Base-by-base conservation (phyloP, 2,329 filamentous ascomycete genomes). In the Pseudopithomyces chartarum region DNA sequence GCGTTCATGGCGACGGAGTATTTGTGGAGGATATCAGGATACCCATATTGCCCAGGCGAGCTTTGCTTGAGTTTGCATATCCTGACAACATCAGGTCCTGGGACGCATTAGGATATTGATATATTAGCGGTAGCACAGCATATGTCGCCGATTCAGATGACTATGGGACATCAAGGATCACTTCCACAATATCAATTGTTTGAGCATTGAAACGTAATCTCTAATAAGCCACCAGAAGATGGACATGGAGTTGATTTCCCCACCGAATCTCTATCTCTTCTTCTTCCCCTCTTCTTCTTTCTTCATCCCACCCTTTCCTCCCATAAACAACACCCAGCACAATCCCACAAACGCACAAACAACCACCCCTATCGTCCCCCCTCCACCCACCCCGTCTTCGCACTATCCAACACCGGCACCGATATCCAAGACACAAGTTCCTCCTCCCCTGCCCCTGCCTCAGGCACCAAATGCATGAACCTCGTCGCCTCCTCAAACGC, bases 401-500 rank as follows among this genome's bases (percentile, higher is more conserved):
- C 63, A 49, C 73, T 47, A 64, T 80, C 73, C 62, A 82, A 45
- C 36, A 81, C 77, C 1, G 80, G 80, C 32, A 81, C 78, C 17
- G 69, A 53, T 39, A 81, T 62, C 61, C 58, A 69, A 57, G 68
- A 65, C 36, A 77, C 69, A 56, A 76, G 40, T 29, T 33, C 45
- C 20, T 48, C 49, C 40, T 53, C 51, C 47, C 57, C 58, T 17
- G 51, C 59, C 29, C 17, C 36, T 10, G 47, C 20, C 5, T 38
- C 55, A 6, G 80, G 76, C 39, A 74, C 65, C 8, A 82, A 67
- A 71, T 97, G 92, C 82, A 92, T 96, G 72, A 97, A 97, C 70
- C 91, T 82, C 0, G 92, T 96, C 48, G 85, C 83, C 0, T 86
- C 83, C 1, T 85, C 86, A 73, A 97, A 97, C 8, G 96, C 76